Conservation (phyloP, 2,329 filamentous ascomycete genomes). For the Chaetomium strumarium region DNA sequence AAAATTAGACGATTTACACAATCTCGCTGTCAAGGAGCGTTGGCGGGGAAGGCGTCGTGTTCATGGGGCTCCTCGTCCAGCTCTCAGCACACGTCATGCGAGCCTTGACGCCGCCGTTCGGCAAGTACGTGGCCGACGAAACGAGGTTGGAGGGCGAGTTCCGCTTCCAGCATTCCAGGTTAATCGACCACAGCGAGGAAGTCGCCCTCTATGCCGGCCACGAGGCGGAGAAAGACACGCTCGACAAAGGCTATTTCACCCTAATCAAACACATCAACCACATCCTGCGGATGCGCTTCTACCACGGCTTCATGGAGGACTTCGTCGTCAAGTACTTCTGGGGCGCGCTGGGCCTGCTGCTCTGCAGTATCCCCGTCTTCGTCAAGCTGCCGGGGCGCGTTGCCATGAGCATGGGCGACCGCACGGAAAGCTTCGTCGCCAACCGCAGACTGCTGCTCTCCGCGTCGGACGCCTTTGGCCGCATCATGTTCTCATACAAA, state of each 20-base stretch:
- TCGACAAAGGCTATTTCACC: constrained; percentile 98
- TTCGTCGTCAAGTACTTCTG: constrained; percentile 99
- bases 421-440: constrained; percentile 78
- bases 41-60: constrained; percentile 91
- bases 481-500: constrained; percentile 96
- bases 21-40: constrained; percentile 90
- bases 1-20: constrained; percentile 71
- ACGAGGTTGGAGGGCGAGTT: constrained; percentile 93
- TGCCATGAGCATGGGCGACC: constrained; percentile 61
- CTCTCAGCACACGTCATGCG: constrained; percentile 90
- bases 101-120: constrained; percentile 89
- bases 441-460: constrained; percentile 88
- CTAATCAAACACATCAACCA: constrained; percentile 98
- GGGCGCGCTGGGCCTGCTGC: constrained; percentile 83
- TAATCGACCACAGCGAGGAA: constrained; percentile 96
- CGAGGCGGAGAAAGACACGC: constrained; percentile 87
- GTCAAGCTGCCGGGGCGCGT: constrained; percentile 77
- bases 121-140: constrained; percentile 96
- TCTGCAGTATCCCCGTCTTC: constrained; percentile 94
- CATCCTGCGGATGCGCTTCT: constrained; percentile 82
- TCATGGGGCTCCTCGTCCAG: constrained; percentile 92
- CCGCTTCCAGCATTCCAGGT: constrained; percentile 84
- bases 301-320: constrained; percentile 99
- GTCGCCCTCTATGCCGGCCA: constrained; percentile 88
- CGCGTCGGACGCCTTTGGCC: constrained; percentile 90